Evolutionary conservation across 495 filamentous ascomycete species (phyloP).

Genomic region (Clavariopsis aquatica): DNA sequence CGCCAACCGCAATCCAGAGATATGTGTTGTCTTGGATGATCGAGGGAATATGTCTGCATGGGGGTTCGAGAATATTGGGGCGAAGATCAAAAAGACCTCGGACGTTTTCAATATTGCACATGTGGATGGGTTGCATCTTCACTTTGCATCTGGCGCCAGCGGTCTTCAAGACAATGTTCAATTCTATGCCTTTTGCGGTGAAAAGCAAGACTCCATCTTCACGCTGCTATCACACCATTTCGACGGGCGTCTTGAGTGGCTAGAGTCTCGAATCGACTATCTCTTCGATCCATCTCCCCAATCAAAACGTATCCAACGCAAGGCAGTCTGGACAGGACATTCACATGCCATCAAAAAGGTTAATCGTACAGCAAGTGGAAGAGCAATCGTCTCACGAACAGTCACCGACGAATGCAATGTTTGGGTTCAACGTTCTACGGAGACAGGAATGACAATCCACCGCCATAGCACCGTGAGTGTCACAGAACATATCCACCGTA

Average conservation of each 20-base stretch:
- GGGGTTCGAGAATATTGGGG: conserved; percentile 88
- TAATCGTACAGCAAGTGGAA: conserved; percentile 76
- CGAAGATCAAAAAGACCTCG: conserved; percentile 64
- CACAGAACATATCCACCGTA: conserved; percentile 76
- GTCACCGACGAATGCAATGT: conserved; percentile 76
- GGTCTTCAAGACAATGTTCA: conserved; percentile 63
- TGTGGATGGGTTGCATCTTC: conserved; percentile 68
- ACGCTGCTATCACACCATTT: conserved; percentile 84
- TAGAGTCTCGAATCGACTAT: conserved; percentile 73
- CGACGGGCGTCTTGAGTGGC: conserved; percentile 80
- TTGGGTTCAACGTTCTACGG: conserved; percentile 67
- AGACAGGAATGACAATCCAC: conserved; percentile 56
- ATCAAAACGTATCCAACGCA: conserved; percentile 59
- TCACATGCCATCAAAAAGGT: conserved; percentile 78
- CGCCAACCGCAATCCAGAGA: conserved; percentile 80
- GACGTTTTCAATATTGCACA: conserved; percentile 89
- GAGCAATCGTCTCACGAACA: conserved; percentile 78
- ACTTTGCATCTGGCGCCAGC: conserved; percentile 56
- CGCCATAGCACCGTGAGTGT: conserved; percentile 71
- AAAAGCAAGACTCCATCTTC: conserved; percentile 60
- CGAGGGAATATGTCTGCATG: conserved; percentile 88
- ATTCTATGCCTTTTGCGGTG: conserved; percentile 69
- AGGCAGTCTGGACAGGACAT: conserved; percentile 80
- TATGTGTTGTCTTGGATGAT: conserved; percentile 83
- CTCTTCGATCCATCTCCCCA: conserved; percentile 78